Evolutionary conservation across 2,329 filamentous ascomycete genomes (phyloP), one percentile per base, ranked within the genome.

Genomic region (Dendryphion nanum): DNA sequence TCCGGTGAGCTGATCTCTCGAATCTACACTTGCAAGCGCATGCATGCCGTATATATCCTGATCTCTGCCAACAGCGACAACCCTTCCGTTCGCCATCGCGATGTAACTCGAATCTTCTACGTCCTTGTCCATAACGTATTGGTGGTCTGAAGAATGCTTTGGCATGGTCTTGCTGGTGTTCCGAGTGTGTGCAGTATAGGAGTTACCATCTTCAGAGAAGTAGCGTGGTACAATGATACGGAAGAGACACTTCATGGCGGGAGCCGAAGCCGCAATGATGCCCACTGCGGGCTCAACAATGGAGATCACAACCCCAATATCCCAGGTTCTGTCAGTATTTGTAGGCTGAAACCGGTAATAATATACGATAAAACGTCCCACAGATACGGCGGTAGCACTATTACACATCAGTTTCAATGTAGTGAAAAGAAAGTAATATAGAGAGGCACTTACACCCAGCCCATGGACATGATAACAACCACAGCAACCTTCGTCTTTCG

Each of bases 241-340:
- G 20, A 76, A 46, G 12, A 74, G 64, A 3, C 74, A 74, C 5
- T 73, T 67, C 26, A 78, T 59, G 1, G 75, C 76, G 0, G 76
- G 76, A 0, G 78, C 69, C 44, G 73, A 77, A 5, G 75, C 75
- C 0, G 74, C 75, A 30, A 76, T 63, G 45, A 79, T 75, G 34
- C 74, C 76, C 0, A 71, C 48, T 20, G 62, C 59, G 5, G 69
- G 51, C 47, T 73, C 70, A 18, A 66, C 57, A 21, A 62, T 55
- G 12, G 63, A 57, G 29, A 64, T 64, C 23, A 66, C 55, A 8
- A 68, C 38, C 10, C 62, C 63, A 21, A 71, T 67, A 26, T 61
- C 40, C 46, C 58, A 54, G 42, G 56, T 59, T 2, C 54, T 55
- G 32, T 67, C 63, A 14, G 51, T 45, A 26, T 61, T 50, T 2